A percentile compares a stretch with the other conserved stretches of the same genome.
These are phyloP conservation scores for Fusarium solani-melongenae DNA, from an alignment of 2,329 filamentous ascomycete genomes.

Conservation along the genomic window DNA sequence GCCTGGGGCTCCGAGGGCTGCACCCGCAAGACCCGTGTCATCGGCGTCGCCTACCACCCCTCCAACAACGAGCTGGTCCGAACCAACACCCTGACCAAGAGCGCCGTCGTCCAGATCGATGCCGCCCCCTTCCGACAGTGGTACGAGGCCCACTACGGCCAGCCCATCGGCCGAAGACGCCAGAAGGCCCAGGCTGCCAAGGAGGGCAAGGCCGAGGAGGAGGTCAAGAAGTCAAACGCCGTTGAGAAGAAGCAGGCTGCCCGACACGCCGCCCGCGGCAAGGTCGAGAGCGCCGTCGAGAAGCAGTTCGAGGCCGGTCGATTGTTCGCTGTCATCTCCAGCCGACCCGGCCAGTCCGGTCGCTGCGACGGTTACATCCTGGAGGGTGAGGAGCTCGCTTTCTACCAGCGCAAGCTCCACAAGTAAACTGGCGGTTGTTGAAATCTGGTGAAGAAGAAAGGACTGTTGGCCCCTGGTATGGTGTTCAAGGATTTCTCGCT, in stretches of 20 bases:
- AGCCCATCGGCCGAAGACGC: conserved; percentile 87
- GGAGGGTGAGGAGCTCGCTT: conserved; percentile 99
- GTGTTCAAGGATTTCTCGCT: conserved; percentile 53
- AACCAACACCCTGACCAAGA: conserved; percentile 99
- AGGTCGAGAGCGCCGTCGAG: conserved; percentile 93
- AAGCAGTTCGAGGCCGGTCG: conserved; percentile 99
- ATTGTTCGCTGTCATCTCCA: conserved; percentile 92
- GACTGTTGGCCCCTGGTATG: conserved; percentile 46
- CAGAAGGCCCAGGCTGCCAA: conserved; percentile 78
- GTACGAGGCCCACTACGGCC: conserved; percentile 99
- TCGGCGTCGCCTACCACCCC: conserved; percentile 97
- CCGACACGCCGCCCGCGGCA: conserved; percentile 84
- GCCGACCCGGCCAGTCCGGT: conserved; percentile 95
- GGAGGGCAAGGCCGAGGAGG: conserved; percentile 72
- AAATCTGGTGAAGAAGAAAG: conserved; percentile 33
- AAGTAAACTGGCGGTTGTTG: conserved; percentile 73
- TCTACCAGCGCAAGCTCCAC: conserved; percentile 99
- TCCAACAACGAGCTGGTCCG: conserved; percentile 99
- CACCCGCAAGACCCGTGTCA: conserved; percentile 99
- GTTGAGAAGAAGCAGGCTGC: conserved; percentile 97
- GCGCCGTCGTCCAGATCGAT: conserved; percentile 98
- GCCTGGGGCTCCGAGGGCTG: conserved; percentile 98
- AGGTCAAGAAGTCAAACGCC: conserved; percentile 92
- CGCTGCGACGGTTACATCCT: conserved; percentile 97
- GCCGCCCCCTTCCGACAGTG: conserved; percentile 99